These are phyloP conservation scores for Candida manassasensis DNA, from an alignment of 805 yeast genomes.

Conservation along the genomic window DNA sequence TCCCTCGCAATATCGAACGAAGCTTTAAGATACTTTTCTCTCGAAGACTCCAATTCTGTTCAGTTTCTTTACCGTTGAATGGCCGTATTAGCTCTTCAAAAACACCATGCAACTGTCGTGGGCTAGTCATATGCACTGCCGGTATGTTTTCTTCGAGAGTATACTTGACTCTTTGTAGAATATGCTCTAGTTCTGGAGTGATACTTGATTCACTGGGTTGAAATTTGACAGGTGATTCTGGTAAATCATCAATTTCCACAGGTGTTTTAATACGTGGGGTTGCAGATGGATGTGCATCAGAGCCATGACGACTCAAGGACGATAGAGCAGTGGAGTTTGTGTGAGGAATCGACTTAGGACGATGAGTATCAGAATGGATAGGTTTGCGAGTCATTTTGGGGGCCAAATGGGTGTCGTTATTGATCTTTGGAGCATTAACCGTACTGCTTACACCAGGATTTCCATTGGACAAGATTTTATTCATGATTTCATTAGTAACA, in stretches of 20 bases:
- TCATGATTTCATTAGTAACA: slow-evolving; percentile 1
- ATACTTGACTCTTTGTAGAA: slow-evolving; percentile 21
- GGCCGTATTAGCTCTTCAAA: slow-evolving; percentile 17
- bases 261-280: no score
- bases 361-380: no score
- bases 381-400: no score
- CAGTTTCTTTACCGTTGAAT: slow-evolving; percentile 78
- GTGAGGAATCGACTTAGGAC: no score
- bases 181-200: slow-evolving; percentile 2
- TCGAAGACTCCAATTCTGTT: slow-evolving; percentile 76
- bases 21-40: slow-evolving; percentile 57
- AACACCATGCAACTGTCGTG: slow-evolving; percentile 15
- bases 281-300: no score
- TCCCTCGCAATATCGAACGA: slow-evolving; percentile 60
- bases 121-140: slow-evolving; percentile 25
- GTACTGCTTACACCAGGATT: no score
- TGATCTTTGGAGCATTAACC: no score
- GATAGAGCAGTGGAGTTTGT: no score
- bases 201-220: neutral
- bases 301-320: no score
- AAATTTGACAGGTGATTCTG: neutral
- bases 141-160: slow-evolving; percentile 34
- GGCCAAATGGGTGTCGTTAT: no score
- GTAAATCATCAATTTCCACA: slow-evolving; percentile 1
- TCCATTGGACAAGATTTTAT: slow-evolving; percentile 1